phyloP scores from a whole-genome alignment of 768 basidiomycete species.

The Clitopilus hobsonii region DNA sequence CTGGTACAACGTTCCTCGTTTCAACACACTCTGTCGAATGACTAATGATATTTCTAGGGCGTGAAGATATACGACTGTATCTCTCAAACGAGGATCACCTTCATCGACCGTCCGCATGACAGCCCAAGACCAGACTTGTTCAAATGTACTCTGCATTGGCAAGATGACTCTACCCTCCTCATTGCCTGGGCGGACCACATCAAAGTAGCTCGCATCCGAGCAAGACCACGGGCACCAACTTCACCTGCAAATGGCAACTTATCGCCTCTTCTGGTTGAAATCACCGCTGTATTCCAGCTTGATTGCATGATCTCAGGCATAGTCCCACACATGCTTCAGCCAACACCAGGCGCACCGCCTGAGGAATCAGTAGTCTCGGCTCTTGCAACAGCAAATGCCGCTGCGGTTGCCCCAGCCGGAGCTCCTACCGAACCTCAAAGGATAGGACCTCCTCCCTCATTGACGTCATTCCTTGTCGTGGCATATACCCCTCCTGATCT shows the following conservation, averaged over 20 bases:
- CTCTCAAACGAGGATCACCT: slow-evolving; percentile 74
- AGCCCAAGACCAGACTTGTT: slow-evolving; percentile 93
- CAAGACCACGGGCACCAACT: slow-evolving; percentile 43
- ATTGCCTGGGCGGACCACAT: slow-evolving; percentile 94
- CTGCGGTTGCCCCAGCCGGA: slow-evolving; percentile 18
- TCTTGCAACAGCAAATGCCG: slow-evolving; percentile 26
- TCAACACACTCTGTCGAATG: background rate
- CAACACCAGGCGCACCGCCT: background rate
- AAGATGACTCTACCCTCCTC: slow-evolving; percentile 85
- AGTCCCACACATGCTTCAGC: slow-evolving; percentile 49
- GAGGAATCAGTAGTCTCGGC: background rate
- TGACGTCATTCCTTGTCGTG: slow-evolving; percentile 80
- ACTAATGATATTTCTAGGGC: slow-evolving; percentile 46
- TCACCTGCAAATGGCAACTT: slow-evolving; percentile 40
- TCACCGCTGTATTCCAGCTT: slow-evolving; percentile 87
- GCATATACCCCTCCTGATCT: slow-evolving; percentile 81
- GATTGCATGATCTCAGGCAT: slow-evolving; percentile 96
- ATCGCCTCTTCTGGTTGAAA: slow-evolving; percentile 72
- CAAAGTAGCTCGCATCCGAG: slow-evolving; percentile 80
- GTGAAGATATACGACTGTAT: slow-evolving; percentile 89
- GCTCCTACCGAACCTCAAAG: slow-evolving; percentile 11
- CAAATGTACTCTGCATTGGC: slow-evolving; percentile 90
- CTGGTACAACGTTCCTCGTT: slow-evolving; percentile 41
- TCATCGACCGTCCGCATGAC: slow-evolving; percentile 76
- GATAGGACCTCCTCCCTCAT: slow-evolving; percentile 17